These are phyloP conservation scores for Wickerhamomyces subpelliculosus DNA, from an alignment of 805 yeast genomes.

Conservation along the genomic window DNA sequence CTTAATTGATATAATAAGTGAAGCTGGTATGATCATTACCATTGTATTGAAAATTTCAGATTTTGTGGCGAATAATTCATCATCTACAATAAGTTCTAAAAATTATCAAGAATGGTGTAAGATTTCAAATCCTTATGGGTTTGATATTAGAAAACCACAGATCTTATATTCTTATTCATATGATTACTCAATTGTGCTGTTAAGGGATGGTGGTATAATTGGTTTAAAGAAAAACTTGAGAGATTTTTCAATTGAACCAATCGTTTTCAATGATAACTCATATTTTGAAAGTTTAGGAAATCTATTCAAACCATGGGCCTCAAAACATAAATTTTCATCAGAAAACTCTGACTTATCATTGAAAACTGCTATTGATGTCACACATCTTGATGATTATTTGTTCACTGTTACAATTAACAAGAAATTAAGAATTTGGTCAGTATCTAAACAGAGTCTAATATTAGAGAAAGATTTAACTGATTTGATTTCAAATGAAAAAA, in stretches of 20 bases:
- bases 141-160: slow-evolving; percentile 51
- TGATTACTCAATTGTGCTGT: slow-evolving; percentile 44
- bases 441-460: slow-evolving; percentile 27
- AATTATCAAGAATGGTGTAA: slow-evolving; percentile 49
- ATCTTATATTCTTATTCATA: slow-evolving; percentile 40
- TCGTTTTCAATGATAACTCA: slow-evolving; percentile 49
- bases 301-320: slow-evolving; percentile 22
- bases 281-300: slow-evolving; percentile 31
- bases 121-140: slow-evolving; percentile 61
- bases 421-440: slow-evolving; percentile 53
- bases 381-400: slow-evolving; percentile 21
- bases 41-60: slow-evolving; percentile 35
- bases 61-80: slow-evolving; percentile 26
- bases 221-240: slow-evolving; percentile 31
- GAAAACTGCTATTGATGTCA: slow-evolving; percentile 26
- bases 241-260: slow-evolving; percentile 29
- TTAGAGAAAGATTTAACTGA: slow-evolving; percentile 17
- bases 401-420: slow-evolving; percentile 51
- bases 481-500: slow-evolving; percentile 4
- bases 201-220: slow-evolving; percentile 74
- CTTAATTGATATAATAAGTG: slow-evolving; percentile 49
- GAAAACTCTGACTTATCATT: slow-evolving; percentile 35
- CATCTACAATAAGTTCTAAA: slow-evolving; percentile 9
- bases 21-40: slow-evolving; percentile 45
- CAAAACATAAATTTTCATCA: slow-evolving; percentile 25